Base-by-base conservation (phyloP, 23 red algal genomes). In the Agarophyton chilense region DNA sequence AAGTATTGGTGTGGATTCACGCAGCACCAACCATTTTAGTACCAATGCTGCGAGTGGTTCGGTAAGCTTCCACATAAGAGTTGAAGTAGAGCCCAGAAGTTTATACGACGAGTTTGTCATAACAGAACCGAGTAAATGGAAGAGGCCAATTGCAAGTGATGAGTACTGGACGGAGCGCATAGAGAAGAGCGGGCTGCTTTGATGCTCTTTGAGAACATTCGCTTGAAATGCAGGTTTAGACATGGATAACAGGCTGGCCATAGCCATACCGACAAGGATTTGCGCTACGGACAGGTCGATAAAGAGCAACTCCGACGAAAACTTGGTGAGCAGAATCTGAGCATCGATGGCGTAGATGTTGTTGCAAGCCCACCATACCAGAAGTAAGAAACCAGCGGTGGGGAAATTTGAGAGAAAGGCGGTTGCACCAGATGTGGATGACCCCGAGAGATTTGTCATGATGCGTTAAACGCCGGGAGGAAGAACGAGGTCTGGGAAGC, bases 21-120 rank as follows among this genome's bases (percentile, higher is more conserved):
- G 34, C 11, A 83, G 79, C 3, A 83, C 24, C 9, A 62, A 1
- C 12, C 53, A 56, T 33, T 61, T 65, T 12, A 83, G 35, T 11
- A 83, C 14, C 28, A 83, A 64, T 32, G 79, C 61, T 22, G 79
- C 55, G 17, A 83, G 53, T 19, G 79, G 79, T 45, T 83, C 79
- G 25, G 61, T 31, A 49, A 83, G 79, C 44, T 83, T 83, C 55
- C 55, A 65, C 55, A 83, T 61, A 1, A 83, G 35, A 16, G 79
- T 83, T 4, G 79, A 63, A 22, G 79, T 63, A 49, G 79, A 61
- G 26, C 79, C 79, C 6, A 83, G 52, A 31, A 83, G 56, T 13
- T 19, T 45, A 56, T 83, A 83, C 1, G 79, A 83, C 2, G 79
- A 61, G 25, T 83, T 83, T 35, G 79, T 83, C 49, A 83, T 52